These are phyloP conservation scores for Wickerhamomyces sydowiorum DNA, from an alignment of 805 yeast genomes.

Conservation along the genomic window DNA sequence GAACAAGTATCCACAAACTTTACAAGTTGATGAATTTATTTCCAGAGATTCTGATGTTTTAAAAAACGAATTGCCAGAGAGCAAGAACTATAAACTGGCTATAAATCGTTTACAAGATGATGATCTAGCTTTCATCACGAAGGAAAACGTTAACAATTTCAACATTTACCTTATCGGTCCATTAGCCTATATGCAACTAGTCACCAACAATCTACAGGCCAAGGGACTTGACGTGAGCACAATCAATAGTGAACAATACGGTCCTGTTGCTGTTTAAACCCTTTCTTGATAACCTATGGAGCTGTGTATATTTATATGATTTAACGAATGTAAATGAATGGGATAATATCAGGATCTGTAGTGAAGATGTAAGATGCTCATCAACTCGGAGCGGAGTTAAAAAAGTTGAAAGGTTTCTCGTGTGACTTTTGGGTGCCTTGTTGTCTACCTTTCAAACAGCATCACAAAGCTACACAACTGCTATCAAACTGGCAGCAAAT, in stretches of 20 bases:
- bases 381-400: no score
- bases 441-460: no score
- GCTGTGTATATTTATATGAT: no score
- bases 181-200: slow-evolving; percentile 11
- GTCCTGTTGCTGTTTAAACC: slow-evolving; percentile 10
- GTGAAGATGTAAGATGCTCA: no score
- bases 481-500: no score
- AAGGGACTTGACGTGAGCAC: slow-evolving; percentile 7
- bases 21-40: slow-evolving; percentile 11
- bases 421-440: no score
- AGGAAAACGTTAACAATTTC: slow-evolving; percentile 4
- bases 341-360: no score
- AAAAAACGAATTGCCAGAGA: slow-evolving; percentile 1
- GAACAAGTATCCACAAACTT: slow-evolving; percentile 5
- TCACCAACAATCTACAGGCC: slow-evolving; percentile 1
- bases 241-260: slow-evolving; percentile 20
- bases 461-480: no score
- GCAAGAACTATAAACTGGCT: slow-evolving; percentile 1
- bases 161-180: slow-evolving; percentile 21
- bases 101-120: slow-evolving; percentile 4
- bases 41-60: background rate
- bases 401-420: no score
- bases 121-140: slow-evolving; percentile 5
- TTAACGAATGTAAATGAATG: no score
- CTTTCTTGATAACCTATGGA: no score